A percentile compares a stretch with the other conserved stretches of the same genome.
Conservation (phyloP, 805 yeast species). For the Pichia exigua region DNA sequence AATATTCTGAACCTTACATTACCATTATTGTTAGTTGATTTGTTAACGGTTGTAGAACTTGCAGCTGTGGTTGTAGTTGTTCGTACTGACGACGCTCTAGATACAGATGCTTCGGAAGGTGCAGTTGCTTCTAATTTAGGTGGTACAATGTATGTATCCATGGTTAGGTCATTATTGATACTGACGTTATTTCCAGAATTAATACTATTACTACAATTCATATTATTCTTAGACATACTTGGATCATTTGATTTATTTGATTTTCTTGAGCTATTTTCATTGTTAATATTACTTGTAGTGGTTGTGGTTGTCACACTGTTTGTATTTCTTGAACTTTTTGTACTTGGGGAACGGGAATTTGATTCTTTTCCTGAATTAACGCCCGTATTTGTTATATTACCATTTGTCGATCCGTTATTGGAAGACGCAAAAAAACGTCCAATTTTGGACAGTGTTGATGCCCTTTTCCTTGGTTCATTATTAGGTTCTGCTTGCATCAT, state of each 20-base stretch:
- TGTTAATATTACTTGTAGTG: not conserved
- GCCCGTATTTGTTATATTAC: not conserved
- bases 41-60: not conserved
- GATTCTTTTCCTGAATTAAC: not conserved
- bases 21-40: not conserved
- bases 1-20: conserved; percentile 6
- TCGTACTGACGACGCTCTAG: conserved; percentile 5
- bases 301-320: not conserved
- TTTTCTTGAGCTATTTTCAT: not conserved
- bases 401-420: conserved; percentile 6
- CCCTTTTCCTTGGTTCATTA: not conserved
- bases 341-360: not conserved
- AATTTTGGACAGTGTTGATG: conserved; percentile 7
- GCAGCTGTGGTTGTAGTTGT: not conserved
- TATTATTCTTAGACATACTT: not conserved
- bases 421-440: conserved; percentile 7
- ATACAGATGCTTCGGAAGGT: not conserved
- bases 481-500: not conserved
- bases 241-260: not conserved
- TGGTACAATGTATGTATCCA: not conserved
- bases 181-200: not conserved
- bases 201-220: not conserved
- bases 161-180: not conserved
- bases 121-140: not conserved
- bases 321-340: not conserved